These are phyloP conservation scores for Pseudogymnoascus sp. DNA, from an alignment of 2,329 filamentous ascomycete species.

Conservation along the genomic window DNA sequence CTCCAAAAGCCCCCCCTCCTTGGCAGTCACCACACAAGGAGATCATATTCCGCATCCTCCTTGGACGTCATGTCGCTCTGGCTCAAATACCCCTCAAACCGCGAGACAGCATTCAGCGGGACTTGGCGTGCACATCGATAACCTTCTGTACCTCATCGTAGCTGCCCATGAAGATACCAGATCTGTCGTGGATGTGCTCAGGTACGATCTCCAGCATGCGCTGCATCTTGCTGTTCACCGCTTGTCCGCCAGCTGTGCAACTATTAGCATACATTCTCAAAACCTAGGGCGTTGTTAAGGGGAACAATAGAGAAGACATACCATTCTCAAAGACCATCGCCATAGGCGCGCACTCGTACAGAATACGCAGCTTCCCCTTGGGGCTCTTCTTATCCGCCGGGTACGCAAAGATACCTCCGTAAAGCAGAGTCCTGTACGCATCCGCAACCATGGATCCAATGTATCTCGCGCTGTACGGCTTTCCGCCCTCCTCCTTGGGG, in stretches of 20 bases:
- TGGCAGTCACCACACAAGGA: not conserved
- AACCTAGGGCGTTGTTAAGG: not conserved
- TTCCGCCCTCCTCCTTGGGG: constrained; percentile 59
- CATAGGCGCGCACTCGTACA: constrained; percentile 99
- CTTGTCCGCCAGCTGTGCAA: constrained; percentile 73
- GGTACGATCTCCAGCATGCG: constrained; percentile 85
- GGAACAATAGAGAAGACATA: constrained; percentile 37
- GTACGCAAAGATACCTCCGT: constrained; percentile 96
- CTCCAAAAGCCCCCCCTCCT: not conserved
- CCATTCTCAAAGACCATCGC: constrained; percentile 98
- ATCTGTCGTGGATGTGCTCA: constrained; percentile 88
- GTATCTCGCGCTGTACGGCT: constrained; percentile 91
- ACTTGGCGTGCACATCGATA: constrained; percentile 32
- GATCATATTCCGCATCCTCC: not conserved
- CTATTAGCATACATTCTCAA: constrained; percentile 24
- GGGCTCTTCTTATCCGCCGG: constrained; percentile 96
- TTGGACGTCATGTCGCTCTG: not conserved
- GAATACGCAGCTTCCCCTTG: constrained; percentile 93
- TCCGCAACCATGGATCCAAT: constrained; percentile 98
- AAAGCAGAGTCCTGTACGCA: constrained; percentile 89
- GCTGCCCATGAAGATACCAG: constrained; percentile 93
- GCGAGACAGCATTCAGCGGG: not conserved
- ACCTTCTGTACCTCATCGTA: constrained; percentile 95
- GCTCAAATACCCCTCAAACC: not conserved
- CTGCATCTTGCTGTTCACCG: constrained; percentile 82